These are phyloP conservation scores for Sphagnurus paluster DNA, from an alignment of 1,284 basidiomycete species.

Conservation along the genomic window DNA sequence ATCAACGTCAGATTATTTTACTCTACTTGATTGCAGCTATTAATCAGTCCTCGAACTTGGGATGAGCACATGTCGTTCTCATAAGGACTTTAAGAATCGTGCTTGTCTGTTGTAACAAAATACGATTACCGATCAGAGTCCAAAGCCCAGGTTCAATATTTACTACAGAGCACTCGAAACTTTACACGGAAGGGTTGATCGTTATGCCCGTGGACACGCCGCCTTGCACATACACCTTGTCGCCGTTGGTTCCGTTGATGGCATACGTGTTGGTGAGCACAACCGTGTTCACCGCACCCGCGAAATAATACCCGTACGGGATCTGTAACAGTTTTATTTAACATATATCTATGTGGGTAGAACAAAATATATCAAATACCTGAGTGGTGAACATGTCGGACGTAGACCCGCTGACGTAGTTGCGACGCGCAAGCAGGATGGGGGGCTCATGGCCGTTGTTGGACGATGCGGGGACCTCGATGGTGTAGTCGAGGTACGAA, in stretches of 20 bases:
- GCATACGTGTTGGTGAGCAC: slow-evolving; percentile 6
- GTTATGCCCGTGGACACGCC: slow-evolving; percentile 1
- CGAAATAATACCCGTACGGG: slow-evolving; percentile 8
- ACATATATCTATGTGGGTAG: no score
- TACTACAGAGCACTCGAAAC: background rate
- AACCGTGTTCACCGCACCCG: slow-evolving; percentile 5
- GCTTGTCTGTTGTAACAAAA: no score
- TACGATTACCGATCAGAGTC: no score
- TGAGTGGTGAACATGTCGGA: slow-evolving; percentile 12
- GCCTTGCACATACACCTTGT: slow-evolving; percentile 10
- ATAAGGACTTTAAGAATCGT: no score
- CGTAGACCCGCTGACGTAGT: slow-evolving; percentile 11
- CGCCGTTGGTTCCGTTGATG: slow-evolving; percentile 9
- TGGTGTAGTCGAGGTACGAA: slow-evolving; percentile 12
- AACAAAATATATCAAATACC: slow-evolving; percentile 1
- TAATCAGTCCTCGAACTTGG: no score
- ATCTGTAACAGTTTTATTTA: slow-evolving; percentile 1
- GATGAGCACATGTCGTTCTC: no score
- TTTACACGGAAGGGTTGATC: slow-evolving; percentile 3
- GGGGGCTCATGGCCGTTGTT: slow-evolving; percentile 16
- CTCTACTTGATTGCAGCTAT: no score
- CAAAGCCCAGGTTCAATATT: no score
- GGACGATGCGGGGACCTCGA: slow-evolving; percentile 3
- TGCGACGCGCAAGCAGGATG: slow-evolving; percentile 15
- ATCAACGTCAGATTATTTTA: no score